phyloP scores from a whole-genome alignment of 2,329 filamentous ascomycete genomes.

The Macroventuria anomochaeta region DNA sequence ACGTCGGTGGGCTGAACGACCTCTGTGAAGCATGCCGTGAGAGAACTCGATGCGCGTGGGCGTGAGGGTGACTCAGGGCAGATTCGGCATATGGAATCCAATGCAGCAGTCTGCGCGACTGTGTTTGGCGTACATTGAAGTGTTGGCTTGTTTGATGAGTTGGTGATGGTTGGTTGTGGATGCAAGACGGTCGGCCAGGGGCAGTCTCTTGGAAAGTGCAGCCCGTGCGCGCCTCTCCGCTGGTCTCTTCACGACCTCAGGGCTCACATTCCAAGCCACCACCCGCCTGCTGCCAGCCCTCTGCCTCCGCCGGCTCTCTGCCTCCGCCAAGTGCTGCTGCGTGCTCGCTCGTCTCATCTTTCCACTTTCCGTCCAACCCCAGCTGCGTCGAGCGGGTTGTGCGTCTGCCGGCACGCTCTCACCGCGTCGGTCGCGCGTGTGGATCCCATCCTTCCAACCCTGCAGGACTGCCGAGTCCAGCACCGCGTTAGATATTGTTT shows the following conservation, averaged over 20 bases:
- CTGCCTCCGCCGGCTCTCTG: constrained; percentile 20
- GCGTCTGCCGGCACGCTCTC: constrained; percentile 19
- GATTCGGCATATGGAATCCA: background rate
- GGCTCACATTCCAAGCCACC: constrained; percentile 36
- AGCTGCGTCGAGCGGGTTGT: constrained; percentile 18
- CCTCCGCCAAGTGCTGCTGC: constrained; percentile 13
- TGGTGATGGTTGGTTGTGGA: constrained; percentile 25
- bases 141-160: constrained; percentile 13
- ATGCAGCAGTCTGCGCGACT: constrained; percentile 24
- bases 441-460: constrained; percentile 28
- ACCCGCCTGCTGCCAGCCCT: constrained; percentile 29
- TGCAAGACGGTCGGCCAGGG: constrained; percentile 15
- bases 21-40: background rate
- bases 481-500: constrained; percentile 19
- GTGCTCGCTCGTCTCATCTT: constrained; percentile 12
- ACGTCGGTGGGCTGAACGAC: constrained; percentile 33
- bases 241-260: background rate
- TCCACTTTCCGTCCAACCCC: constrained; percentile 3
- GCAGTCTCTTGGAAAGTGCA: constrained; percentile 10
- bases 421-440: constrained; percentile 38
- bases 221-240: constrained; percentile 13
- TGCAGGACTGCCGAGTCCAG: constrained; percentile 30
- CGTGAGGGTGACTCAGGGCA: background rate
- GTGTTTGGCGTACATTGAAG: constrained; percentile 2
- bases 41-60: constrained; percentile 15